Conservation (phyloP, 2,329 filamentous ascomycete species). For the Claviceps arundinis region DNA sequence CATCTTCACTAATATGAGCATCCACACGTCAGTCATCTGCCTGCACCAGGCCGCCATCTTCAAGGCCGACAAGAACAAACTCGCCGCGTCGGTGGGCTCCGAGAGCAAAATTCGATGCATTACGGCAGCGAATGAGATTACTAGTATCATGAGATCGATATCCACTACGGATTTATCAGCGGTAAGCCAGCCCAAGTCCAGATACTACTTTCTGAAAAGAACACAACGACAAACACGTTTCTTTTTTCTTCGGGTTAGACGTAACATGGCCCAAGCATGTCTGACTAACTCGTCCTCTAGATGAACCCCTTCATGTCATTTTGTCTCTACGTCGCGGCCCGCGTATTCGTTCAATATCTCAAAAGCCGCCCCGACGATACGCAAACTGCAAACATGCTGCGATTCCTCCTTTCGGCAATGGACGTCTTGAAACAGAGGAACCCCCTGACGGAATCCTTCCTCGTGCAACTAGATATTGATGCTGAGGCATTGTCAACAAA, state of each 20-base stretch:
- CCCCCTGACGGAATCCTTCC: slow-evolving; percentile 84
- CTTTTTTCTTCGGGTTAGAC: neutral
- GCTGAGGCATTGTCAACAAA: slow-evolving; percentile 58
- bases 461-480: slow-evolving; percentile 87
- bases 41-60: slow-evolving; percentile 97
- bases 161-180: slow-evolving; percentile 75
- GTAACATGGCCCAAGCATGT: too few relatives aligned
- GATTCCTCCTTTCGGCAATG: slow-evolving; percentile 84
- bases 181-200: slow-evolving; percentile 31
- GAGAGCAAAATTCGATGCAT: slow-evolving; percentile 92
- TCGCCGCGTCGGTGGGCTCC: slow-evolving; percentile 63
- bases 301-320: slow-evolving; percentile 95
- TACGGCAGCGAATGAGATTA: slow-evolving; percentile 84
- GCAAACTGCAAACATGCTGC: slow-evolving; percentile 65
- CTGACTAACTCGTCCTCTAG: slow-evolving; percentile 28
- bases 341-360: slow-evolving; percentile 93
- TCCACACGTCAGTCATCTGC: slow-evolving; percentile 92
- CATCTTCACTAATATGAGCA: slow-evolving; percentile 91
- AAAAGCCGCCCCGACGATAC: slow-evolving; percentile 82
- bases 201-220: neutral
- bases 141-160: slow-evolving; percentile 88
- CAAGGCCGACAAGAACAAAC: slow-evolving; percentile 80
- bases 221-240: neutral
- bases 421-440: slow-evolving; percentile 78
- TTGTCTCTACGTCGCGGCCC: slow-evolving; percentile 86